Base-by-base conservation (phyloP, 73 alveolate genomes). In the Diophrys sp. region DNA sequence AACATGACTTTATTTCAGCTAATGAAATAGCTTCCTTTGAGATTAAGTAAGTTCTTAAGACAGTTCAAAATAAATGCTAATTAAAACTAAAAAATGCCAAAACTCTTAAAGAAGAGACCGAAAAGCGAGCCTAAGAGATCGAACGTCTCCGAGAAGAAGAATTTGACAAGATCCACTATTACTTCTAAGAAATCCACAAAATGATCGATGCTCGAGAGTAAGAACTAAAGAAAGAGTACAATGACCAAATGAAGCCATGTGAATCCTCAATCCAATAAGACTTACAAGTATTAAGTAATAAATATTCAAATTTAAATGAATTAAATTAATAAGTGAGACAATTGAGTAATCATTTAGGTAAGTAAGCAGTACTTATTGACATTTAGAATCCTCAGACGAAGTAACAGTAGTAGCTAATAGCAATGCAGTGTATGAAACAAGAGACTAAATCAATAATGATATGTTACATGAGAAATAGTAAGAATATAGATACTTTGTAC, bases 1-100 rank as follows among this genome's bases (percentile, higher is more conserved):
- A 80, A 29, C 89, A 80, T 56, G 89, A 80, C 71, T 80, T 80
- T 56, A 78, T 80, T 1, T 55, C 32, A 29, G 89, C 89, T 1
- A 71, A 73, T 54, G 82, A 80, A 56, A 30, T 70, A 14, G 89
- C 89, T 23, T 69, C 83, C 34, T 24, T 24, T 14, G 77, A 71
- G 29, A 75, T 80, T 14, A 33, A 55, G 1, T 44, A 33, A 26
- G 32, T 27, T 2, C 82, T 80, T 1, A 23, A 25, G 18, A 32
- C 27, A 1, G 34, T 31, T 68, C 34, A 68, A 68, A 29, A 31
- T 23, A 2, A 18, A 68, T 2, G 75, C 54, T 5, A 27, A 68
- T 2, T n/a, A 68, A 68, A 18, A 23, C 24, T 23, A 68, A 29
- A 25, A 55, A 28, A 68, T 14, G 2, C 54, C 23, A 28, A 5